A percentile compares a stretch with the other conserved stretches of the same genome.
Conservation (phyloP, 306 rosid species). For the Prunus armeniaca region DNA sequence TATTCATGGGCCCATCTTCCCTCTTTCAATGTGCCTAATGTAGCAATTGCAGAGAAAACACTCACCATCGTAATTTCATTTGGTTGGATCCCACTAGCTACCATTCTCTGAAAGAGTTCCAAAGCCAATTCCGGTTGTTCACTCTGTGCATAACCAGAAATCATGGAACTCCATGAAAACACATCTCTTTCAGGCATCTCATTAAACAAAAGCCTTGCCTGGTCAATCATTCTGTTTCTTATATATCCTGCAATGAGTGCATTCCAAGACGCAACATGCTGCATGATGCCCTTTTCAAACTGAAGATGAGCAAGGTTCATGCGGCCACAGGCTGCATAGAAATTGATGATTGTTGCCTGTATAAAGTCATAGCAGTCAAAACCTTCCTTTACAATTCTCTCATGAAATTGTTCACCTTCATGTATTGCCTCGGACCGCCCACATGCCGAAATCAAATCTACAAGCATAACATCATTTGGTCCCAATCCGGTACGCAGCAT, state of each 20-base stretch:
- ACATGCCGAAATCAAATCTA: conserved; percentile 75
- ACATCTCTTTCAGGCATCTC: conserved; percentile 80
- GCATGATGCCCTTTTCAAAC: conserved; percentile 58
- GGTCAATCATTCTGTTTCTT: conserved; percentile 55
- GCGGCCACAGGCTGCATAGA: conserved; percentile 72
- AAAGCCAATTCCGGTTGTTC: conserved; percentile 70
- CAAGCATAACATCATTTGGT: conserved; percentile 73
- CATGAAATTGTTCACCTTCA: conserved; percentile 74
- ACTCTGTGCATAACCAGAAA: conserved; percentile 76
- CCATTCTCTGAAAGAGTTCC: conserved; percentile 70
- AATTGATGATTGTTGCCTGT: conserved; percentile 72
- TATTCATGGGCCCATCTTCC: conserved; percentile 79
- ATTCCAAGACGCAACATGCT: conserved; percentile 79
- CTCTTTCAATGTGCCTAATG: conserved; percentile 59
- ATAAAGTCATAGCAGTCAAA: conserved; percentile 65
- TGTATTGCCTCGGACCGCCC: conserved; percentile 40
- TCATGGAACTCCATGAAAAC: conserved; percentile 81
- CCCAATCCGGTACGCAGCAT: conserved; percentile 53
- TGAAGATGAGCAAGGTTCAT: conserved; percentile 58
- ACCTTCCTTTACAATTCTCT: conserved; percentile 57
- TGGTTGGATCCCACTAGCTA: conserved; percentile 52
- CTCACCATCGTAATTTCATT: conserved; percentile 93
- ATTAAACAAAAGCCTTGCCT: conserved; percentile 54
- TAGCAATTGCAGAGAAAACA: conserved; percentile 79
- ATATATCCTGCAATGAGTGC: conserved; percentile 69